Evolutionary conservation across 371 early-diverging fungal genomes (phyloP), one percentile per base, ranked within the genome.

Genomic region (Mortierella sp.): DNA sequence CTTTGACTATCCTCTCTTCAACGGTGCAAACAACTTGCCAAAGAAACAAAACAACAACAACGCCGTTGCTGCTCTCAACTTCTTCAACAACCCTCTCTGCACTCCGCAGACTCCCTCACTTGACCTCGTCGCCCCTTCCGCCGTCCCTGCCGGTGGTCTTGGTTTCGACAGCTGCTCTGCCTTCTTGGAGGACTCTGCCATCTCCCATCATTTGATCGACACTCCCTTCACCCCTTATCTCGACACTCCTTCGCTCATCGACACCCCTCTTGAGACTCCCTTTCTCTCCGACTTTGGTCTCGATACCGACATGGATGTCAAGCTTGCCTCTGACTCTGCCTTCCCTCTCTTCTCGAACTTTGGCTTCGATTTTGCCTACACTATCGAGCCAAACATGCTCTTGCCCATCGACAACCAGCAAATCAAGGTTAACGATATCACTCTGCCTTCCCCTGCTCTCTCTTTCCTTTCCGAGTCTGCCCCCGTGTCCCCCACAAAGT

Each of bases 1-100:
- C 1, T 74, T 75, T 51, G 80, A 72, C 71, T 78, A 70, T 20
- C 74, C 78, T 6, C 80, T 80, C 62, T 80, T 80, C 64, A 72
- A 65, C 45, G 75, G 64, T 37, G 68, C 66, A 35, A 30, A 5
- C 72, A 28, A 28, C 35, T 16, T 37, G 57, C 30, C 64, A 63
- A 45, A 9, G 52, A 20, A 49, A 22, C 64, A 22, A 8, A 14
- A 11, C 24, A 47, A 24, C 12, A 9, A 8, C 16, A 8, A 43
- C 8, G 9, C 43, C 43, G 12, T 9, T 43, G 43, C 43, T 43
- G 43, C 69, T 22, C 47, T 70, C 58, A 62, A 59, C 54, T 67
- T 66, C 49, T 45, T 57, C 32, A 26, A 26, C 66, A 80, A 80
- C 61, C 75, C 64, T 6, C 81, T 80, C 47, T 68, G 68, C 66